Evolutionary conservation across 306 rosid genomes (phyloP).

Genomic region (Urtica urens): DNA sequence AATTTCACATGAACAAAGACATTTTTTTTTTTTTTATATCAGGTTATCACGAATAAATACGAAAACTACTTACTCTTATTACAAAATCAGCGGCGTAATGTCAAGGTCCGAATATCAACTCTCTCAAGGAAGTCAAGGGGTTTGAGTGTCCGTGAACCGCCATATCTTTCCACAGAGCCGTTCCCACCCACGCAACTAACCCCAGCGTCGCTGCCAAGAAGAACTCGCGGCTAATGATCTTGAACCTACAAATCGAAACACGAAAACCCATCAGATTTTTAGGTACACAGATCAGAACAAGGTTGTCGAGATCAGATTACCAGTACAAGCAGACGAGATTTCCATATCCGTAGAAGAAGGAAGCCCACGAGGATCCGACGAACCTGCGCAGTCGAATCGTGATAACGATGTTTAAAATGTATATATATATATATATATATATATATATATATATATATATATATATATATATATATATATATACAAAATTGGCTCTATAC

Average conservation of each 20-base stretch:
- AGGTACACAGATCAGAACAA: neutral
- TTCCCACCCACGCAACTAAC: constrained; percentile 53
- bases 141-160: constrained; percentile 18
- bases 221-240: constrained; percentile 55
- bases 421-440: too few relatives aligned
- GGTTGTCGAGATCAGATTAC: constrained; percentile 26
- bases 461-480: too few relatives aligned
- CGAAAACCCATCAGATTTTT: neutral
- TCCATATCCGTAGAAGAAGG: constrained; percentile 80
- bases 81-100: too few relatives aligned
- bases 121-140: constrained; percentile 26
- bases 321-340: constrained; percentile 63
- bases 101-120: constrained; percentile 25
- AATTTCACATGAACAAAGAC: too few relatives aligned
- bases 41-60: too few relatives aligned
- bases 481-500: too few relatives aligned
- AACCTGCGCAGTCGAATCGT: constrained; percentile 43
- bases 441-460: too few relatives aligned
- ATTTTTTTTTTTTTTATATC: too few relatives aligned
- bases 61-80: too few relatives aligned
- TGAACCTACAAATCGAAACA: constrained; percentile 30
- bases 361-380: constrained; percentile 73
- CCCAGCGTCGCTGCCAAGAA: constrained; percentile 63
- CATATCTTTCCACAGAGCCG: constrained; percentile 32
- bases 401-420: too few relatives aligned